These are phyloP conservation scores for Starmerella cellae DNA, from an alignment of 805 yeast species.

Conservation along the genomic window DNA sequence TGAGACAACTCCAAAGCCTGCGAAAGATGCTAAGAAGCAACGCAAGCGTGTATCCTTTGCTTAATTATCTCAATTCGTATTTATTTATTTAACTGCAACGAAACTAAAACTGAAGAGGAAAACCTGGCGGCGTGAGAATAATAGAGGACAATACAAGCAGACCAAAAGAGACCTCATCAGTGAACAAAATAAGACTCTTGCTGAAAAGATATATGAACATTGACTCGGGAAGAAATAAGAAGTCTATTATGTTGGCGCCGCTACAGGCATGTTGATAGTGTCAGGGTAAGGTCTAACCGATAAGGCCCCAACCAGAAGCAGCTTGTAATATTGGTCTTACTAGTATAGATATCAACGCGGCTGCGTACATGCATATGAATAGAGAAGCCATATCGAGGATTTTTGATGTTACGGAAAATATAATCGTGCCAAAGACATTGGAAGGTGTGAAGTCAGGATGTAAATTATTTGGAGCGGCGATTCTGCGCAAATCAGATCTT, in stretches of 20 bases:
- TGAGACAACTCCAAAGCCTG: neutral
- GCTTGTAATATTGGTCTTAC: no score
- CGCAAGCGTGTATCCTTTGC: conserved; percentile 18
- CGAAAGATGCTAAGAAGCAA: conserved; percentile 29
- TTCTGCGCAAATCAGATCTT: conserved; percentile 17
- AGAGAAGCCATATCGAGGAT: neutral
- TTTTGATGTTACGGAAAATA: conserved; percentile 18
- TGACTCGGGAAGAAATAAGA: no score
- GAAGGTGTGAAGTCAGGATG: conserved; percentile 14
- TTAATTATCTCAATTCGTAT: no score
- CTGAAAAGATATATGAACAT: no score
- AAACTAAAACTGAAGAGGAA: neutral
- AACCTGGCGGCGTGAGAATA: no score
- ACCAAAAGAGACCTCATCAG: no score
- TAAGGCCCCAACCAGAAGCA: no score
- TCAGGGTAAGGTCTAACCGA: no score
- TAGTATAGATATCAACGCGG: neutral
- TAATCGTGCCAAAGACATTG: conserved; percentile 16
- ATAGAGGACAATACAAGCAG: no score
- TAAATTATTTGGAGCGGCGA: conserved; percentile 20
- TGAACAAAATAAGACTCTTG: no score
- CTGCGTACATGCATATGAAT: neutral
- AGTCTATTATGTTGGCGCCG: no score
- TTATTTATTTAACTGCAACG: neutral
- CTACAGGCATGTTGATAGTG: no score